phyloP scores from a whole-genome alignment of 1,139 yeast species.

The Magnusiomyces suaveolens region DNA sequence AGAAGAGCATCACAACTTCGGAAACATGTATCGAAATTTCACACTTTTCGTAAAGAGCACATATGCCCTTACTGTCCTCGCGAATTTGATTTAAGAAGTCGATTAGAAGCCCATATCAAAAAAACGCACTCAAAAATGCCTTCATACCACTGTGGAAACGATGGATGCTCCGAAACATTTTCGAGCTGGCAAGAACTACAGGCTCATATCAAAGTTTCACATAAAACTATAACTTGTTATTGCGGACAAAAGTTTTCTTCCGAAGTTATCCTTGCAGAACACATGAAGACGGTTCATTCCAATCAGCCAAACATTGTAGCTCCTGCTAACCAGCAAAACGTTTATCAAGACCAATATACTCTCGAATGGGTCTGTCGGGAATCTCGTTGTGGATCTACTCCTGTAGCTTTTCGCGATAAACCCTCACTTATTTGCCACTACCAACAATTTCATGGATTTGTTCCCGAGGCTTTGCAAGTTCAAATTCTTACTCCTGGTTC shows the following conservation, averaged over 20 bases:
- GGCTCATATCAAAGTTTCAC: conserved; percentile 59
- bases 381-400: conserved; percentile 34
- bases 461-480: conserved; percentile 21
- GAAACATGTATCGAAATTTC: conserved; percentile 59
- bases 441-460: conserved; percentile 31
- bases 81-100: conserved; percentile 28
- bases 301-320: neutral
- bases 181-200: conserved; percentile 72
- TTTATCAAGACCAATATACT: conserved; percentile 2
- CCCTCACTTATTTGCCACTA: conserved; percentile 40
- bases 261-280: conserved; percentile 64
- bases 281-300: conserved; percentile 33
- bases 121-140: conserved; percentile 18
- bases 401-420: conserved; percentile 31
- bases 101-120: conserved; percentile 29
- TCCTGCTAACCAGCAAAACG: neutral
- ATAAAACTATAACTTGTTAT: conserved; percentile 58
- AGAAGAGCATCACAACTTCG: conserved; percentile 71
- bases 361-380: conserved; percentile 17
- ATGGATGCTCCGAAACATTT: conserved; percentile 55
- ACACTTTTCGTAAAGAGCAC: conserved; percentile 31
- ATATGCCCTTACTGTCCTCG: conserved; percentile 30
- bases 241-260: conserved; percentile 67
- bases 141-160: conserved; percentile 42
- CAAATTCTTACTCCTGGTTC: conserved; percentile 15